Conservation (phyloP, 1,284 basidiomycete species). For the Irpex sp. region DNA sequence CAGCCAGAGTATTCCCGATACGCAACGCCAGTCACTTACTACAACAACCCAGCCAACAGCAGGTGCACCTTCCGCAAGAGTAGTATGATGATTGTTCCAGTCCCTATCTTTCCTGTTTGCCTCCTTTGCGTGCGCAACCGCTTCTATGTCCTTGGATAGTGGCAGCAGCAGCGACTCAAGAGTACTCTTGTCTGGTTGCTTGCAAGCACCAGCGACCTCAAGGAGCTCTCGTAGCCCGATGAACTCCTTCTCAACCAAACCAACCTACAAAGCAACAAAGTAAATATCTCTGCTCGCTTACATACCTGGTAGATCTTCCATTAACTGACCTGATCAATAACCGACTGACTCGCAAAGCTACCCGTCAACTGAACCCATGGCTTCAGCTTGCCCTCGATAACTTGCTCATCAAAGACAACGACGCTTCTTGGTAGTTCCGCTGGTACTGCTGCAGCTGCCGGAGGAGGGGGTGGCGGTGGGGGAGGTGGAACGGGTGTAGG, state of each 20-base stretch:
- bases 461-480: conserved; percentile 34
- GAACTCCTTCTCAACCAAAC: conserved; percentile 69
- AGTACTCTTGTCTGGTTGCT: conserved; percentile 70
- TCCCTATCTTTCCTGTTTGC: conserved; percentile 79
- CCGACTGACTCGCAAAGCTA: conserved; percentile 64
- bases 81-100: conserved; percentile 80
- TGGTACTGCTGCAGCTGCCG: conserved; percentile 26
- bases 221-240: conserved; percentile 69
- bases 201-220: conserved; percentile 67
- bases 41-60: conserved; percentile 92
- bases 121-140: conserved; percentile 80
- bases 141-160: conserved; percentile 72
- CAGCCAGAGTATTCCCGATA: not conserved
- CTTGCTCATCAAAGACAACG: conserved; percentile 70
- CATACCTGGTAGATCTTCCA: not conserved
- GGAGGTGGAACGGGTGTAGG: conserved; percentile 38
- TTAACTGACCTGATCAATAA: conserved; percentile 71
- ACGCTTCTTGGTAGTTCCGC: conserved; percentile 57
- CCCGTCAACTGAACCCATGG: conserved; percentile 76
- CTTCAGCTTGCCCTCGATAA: conserved; percentile 71
- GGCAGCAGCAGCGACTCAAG: conserved; percentile 68
- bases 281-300: not conserved
- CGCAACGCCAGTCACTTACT: conserved; percentile 41
- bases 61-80: conserved; percentile 80
- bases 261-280: conserved; percentile 46